Percentiles rank a stretch among this genome's conserved stretches.
These are phyloP conservation scores for Ophiognomonia clavigignenti-juglandacearum DNA, from an alignment of 2,329 filamentous ascomycete genomes.

Conservation along the genomic window DNA sequence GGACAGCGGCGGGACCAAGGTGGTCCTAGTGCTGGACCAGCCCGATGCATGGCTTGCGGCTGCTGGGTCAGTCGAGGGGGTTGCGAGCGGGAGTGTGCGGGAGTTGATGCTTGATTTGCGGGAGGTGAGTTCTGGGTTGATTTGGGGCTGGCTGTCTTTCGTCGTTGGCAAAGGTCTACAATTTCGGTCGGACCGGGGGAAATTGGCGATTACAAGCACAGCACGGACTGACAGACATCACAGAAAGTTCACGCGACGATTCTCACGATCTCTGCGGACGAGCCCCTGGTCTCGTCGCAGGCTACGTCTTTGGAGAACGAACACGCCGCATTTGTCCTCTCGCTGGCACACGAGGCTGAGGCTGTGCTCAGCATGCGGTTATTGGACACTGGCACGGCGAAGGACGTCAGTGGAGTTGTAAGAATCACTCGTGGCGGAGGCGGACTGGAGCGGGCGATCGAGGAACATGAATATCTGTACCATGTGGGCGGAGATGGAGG, in stretches of 20 bases:
- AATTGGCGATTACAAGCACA: too few relatives aligned
- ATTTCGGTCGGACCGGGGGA: too few relatives aligned
- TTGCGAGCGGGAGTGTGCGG: slow-evolving; percentile 42
- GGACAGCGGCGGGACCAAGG: too few relatives aligned
- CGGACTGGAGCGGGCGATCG: slow-evolving; percentile 26
- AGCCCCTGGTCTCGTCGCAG: slow-evolving; percentile 59
- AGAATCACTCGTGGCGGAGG: slow-evolving; percentile 61
- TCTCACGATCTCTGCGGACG: slow-evolving; percentile 66
- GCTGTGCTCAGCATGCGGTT: slow-evolving; percentile 66
- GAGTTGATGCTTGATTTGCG: slow-evolving; percentile 55
- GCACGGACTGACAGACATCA: slow-evolving; percentile 10
- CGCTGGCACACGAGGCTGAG: slow-evolving; percentile 70
- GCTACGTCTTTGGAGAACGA: slow-evolving; percentile 63
- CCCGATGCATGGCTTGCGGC: slow-evolving; percentile 61
- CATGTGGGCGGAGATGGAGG: slow-evolving; percentile 73
- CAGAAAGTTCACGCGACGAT: slow-evolving; percentile 62
- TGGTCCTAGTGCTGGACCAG: slow-evolving; percentile 62
- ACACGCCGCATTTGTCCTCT: slow-evolving; percentile 66
- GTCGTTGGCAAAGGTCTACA: too few relatives aligned
- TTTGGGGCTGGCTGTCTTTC: too few relatives aligned
- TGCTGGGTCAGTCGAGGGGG: slow-evolving; percentile 38
- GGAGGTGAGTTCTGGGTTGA: slow-evolving; percentile 48
- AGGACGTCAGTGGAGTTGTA: slow-evolving; percentile 84
- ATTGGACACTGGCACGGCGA: slow-evolving; percentile 82
- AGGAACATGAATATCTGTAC: slow-evolving; percentile 74